Conservation (phyloP, 371 early-diverging fungal species). For the Syncephalastrum racemosum region DNA sequence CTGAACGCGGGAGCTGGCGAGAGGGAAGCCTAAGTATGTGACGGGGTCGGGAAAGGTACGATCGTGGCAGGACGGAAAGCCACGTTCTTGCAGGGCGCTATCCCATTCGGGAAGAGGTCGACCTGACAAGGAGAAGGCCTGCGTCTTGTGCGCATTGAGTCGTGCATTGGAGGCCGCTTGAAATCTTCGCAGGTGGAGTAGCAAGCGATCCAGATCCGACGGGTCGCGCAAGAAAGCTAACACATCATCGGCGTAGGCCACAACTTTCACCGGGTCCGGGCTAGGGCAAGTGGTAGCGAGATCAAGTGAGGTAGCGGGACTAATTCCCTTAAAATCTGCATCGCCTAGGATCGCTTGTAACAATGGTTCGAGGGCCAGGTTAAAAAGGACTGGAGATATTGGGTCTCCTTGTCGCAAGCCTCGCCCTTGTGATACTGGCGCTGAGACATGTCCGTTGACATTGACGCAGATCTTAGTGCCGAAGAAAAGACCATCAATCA, state of each 20-base stretch:
- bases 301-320: neutral
- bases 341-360: conserved; percentile 12
- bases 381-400: conserved; percentile 27
- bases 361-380: conserved; percentile 30
- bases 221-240: conserved; percentile 16
- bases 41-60: neutral
- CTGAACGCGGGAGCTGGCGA: conserved; percentile 12
- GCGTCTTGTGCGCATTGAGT: conserved; percentile 21
- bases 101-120: neutral
- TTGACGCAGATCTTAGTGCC: conserved; percentile 13
- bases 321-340: conserved; percentile 3
- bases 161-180: conserved; percentile 18
- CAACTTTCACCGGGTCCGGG: conserved; percentile 12
- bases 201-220: conserved; percentile 4
- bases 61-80: conserved; percentile 19
- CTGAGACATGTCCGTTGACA: conserved; percentile 20
- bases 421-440: conserved; percentile 12
- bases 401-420: conserved; percentile 32
- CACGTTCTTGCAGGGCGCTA: neutral
- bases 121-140: conserved; percentile 21
- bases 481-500: conserved; percentile 18
- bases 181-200: conserved; percentile 10
- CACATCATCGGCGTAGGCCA: conserved; percentile 23
- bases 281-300: neutral
- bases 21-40: conserved; percentile 23